A percentile compares a stretch with the other conserved stretches of the same genome.
These are phyloP conservation scores for Sechiopsis laciniata DNA, from an alignment of 306 rosid genomes.

Conservation along the genomic window DNA sequence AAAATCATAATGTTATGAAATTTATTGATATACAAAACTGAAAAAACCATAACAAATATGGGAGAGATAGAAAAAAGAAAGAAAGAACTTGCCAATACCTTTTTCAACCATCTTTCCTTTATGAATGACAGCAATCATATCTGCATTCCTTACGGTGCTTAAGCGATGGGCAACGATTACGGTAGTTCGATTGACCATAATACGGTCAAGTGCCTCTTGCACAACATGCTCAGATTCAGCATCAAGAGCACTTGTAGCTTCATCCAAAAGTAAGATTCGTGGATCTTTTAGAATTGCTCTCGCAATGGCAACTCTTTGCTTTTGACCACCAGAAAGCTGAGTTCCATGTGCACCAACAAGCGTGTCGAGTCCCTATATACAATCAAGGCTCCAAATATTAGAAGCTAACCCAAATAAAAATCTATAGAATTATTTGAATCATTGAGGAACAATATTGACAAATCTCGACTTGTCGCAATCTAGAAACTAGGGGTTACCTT, in stretches of 20 bases:
- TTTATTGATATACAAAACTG: no score
- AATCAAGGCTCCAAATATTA: not conserved
- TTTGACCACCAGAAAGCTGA: conserved; percentile 65
- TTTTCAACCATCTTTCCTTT: conserved; percentile 42
- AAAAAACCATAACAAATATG: not conserved
- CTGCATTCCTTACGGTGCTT: conserved; percentile 45
- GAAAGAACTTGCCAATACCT: conserved; percentile 22
- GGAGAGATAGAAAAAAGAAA: not conserved
- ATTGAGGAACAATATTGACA: no score
- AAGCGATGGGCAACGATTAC: conserved; percentile 49
- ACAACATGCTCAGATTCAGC: conserved; percentile 51
- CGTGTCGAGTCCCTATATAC: conserved; percentile 52
- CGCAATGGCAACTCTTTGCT: conserved; percentile 53
- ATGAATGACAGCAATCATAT: conserved; percentile 43
- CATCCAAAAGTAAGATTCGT: conserved; percentile 44
- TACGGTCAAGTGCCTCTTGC: conserved; percentile 44
- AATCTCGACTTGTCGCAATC: no score
- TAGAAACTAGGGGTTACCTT: no score
- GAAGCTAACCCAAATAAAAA: no score
- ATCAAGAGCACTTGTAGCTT: conserved; percentile 56
- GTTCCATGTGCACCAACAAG: conserved; percentile 77
- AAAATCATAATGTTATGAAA: no score
- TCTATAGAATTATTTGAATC: no score
- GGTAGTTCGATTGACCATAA: conserved; percentile 43
- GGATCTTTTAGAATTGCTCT: conserved; percentile 49